phyloP scores from a whole-genome alignment of 1,284 basidiomycete species.

The Trichosporon asahii region DNA sequence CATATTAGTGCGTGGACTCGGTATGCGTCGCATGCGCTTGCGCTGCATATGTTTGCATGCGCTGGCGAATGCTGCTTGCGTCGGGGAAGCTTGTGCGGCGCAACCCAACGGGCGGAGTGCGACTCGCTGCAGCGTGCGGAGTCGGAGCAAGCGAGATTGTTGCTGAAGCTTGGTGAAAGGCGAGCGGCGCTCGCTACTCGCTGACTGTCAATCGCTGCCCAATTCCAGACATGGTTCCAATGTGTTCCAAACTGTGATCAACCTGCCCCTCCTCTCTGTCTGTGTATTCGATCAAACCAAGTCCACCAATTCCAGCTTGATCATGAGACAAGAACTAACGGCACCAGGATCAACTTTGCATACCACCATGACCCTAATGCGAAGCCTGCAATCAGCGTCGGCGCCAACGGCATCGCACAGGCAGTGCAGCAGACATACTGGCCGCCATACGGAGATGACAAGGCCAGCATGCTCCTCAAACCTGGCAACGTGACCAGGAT shows the following conservation, averaged over 20 bases:
- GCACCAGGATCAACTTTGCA: slow-evolving; percentile 9
- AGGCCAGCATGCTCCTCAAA: not conserved
- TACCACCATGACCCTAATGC: slow-evolving; percentile 1
- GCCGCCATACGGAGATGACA: not conserved
- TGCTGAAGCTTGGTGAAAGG: too few relatives aligned
- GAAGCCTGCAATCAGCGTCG: not conserved
- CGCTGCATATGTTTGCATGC: too few relatives aligned
- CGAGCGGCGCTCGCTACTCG: not conserved
- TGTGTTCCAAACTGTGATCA: not conserved
- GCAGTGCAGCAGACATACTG: not conserved
- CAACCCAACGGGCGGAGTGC: not conserved
- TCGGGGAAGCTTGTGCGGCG: not conserved
- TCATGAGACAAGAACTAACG: slow-evolving; percentile 4
- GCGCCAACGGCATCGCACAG: not conserved
- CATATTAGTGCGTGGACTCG: not conserved
- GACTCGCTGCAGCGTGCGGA: not conserved
- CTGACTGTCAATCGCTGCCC: too few relatives aligned
- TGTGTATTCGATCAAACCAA: not conserved
- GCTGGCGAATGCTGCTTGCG: not conserved
- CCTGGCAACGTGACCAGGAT: not conserved
- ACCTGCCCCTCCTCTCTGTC: too few relatives aligned
- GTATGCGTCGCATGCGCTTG: too few relatives aligned
- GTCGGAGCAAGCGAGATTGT: not conserved
- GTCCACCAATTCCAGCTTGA: slow-evolving; percentile 5
- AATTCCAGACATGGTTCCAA: not conserved